A percentile compares a stretch with the other conserved stretches of the same genome.
These are phyloP conservation scores for Poa annua DNA, from an alignment of 176 grass and related monocot species.

Conservation along the genomic window DNA sequence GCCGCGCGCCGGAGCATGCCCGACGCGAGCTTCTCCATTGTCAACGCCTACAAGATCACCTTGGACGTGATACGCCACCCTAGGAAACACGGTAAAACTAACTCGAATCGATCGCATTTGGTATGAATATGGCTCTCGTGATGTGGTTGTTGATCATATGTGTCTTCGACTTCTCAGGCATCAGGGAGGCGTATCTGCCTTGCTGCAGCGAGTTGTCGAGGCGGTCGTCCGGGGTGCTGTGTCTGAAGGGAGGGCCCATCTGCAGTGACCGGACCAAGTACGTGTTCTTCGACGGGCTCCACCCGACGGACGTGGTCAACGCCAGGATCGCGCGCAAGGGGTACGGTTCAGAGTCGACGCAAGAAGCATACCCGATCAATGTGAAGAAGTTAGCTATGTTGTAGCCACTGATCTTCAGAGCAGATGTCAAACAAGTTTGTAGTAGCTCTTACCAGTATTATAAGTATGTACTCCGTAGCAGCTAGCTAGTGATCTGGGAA, in stretches of 20 bases:
- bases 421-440: not conserved
- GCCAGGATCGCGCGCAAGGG: slow-evolving; percentile 51
- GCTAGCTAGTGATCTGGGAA: not conserved
- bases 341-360: slow-evolving; percentile 38
- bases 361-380: slow-evolving; percentile 60
- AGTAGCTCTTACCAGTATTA: not conserved
- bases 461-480: not conserved
- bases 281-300: slow-evolving; percentile 75
- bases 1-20: slow-evolving; percentile 37
- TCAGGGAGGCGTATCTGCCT: slow-evolving; percentile 43
- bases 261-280: slow-evolving; percentile 56
- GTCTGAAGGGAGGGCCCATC: slow-evolving; percentile 43
- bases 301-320: slow-evolving; percentile 70
- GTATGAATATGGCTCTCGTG: not conserved
- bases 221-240: slow-evolving; percentile 45
- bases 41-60: slow-evolving; percentile 63
- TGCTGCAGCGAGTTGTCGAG: slow-evolving; percentile 53
- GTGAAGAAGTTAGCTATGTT: slow-evolving; percentile 47
- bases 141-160: not conserved
- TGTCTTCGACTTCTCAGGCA: not conserved
- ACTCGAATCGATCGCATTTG: not conserved
- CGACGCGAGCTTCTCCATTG: slow-evolving; percentile 38
- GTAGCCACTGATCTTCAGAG: not conserved
- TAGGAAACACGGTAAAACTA: slow-evolving; percentile 32
- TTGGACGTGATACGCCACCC: slow-evolving; percentile 52